These are phyloP conservation scores for Trametes meyenii DNA, from an alignment of 768 basidiomycete genomes.

Conservation along the genomic window DNA sequence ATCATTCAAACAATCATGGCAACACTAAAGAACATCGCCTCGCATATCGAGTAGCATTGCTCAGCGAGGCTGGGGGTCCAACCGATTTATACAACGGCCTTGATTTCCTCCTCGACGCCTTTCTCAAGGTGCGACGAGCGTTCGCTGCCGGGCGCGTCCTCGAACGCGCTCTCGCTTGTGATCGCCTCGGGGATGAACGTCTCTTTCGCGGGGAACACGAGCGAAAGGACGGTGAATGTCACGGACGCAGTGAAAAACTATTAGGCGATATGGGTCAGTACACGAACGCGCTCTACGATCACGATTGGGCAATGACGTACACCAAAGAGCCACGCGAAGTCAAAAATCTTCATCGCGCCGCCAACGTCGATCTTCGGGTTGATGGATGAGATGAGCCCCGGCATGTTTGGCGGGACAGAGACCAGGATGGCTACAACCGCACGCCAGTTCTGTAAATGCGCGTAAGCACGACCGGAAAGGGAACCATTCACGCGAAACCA, in stretches of 20 bases:
- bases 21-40: background rate
- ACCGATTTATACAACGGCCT: slow-evolving; percentile 4
- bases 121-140: slow-evolving; percentile 22
- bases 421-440: slow-evolving; percentile 68
- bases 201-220: slow-evolving; percentile 42
- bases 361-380: slow-evolving; percentile 66
- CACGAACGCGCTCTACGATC: background rate
- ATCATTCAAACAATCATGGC: background rate
- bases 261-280: background rate
- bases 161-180: slow-evolving; percentile 20
- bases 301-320: slow-evolving; percentile 42
- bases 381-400: slow-evolving; percentile 78
- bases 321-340: slow-evolving; percentile 78
- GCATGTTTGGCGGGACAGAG: slow-evolving; percentile 71
- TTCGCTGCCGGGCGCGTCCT: slow-evolving; percentile 10
- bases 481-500: slow-evolving; percentile 10
- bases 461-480: background rate
- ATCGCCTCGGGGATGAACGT: slow-evolving; percentile 37
- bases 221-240: slow-evolving; percentile 39
- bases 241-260: slow-evolving; percentile 40
- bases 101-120: slow-evolving; percentile 23
- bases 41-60: too few relatives aligned
- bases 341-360: slow-evolving; percentile 56
- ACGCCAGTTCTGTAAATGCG: slow-evolving; percentile 69
- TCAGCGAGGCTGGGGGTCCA: too few relatives aligned